phyloP scores from a whole-genome alignment of 805 yeast species.

The Candida easanensis region DNA sequence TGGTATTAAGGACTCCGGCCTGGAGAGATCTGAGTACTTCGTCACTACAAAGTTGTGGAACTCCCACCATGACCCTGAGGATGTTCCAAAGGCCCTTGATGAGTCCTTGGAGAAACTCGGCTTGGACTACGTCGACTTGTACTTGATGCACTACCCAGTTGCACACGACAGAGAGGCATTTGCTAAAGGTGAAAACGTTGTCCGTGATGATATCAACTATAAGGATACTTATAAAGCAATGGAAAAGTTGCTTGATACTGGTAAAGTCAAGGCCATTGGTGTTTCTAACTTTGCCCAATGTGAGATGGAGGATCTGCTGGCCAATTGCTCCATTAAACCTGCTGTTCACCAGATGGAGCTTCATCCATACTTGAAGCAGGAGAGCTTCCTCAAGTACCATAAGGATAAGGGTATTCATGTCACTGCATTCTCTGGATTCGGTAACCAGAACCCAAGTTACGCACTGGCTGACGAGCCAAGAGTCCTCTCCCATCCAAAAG shows the following conservation, averaged over 20 bases:
- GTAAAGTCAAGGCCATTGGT: conserved; percentile 62
- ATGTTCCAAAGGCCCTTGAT: conserved; percentile 38
- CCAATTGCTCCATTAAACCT: conserved; percentile 46
- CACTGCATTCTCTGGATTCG: conserved; percentile 81
- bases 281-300: conserved; percentile 60
- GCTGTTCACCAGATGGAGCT: conserved; percentile 68
- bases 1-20: conserved; percentile 43
- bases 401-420: conserved; percentile 49
- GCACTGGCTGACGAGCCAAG: conserved; percentile 32
- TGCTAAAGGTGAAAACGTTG: conserved; percentile 5
- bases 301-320: conserved; percentile 40
- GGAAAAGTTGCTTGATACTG: conserved; percentile 49
- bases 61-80: conserved; percentile 40
- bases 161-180: conserved; percentile 45
- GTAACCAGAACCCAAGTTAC: conserved; percentile 52
- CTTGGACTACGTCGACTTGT: conserved; percentile 56
- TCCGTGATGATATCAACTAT: conserved; percentile 38
- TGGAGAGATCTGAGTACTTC: conserved; percentile 44
- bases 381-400: conserved; percentile 51
- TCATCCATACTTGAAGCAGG: conserved; percentile 66
- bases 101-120: conserved; percentile 45
- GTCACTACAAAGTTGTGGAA: conserved; percentile 57
- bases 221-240: conserved; percentile 58
- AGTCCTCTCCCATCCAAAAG: conserved; percentile 35
- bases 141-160: conserved; percentile 57